Evolutionary conservation across 495 filamentous ascomycete species (phyloP), one percentile per base, ranked within the genome.

Genomic region (Penicillium manginii): DNA sequence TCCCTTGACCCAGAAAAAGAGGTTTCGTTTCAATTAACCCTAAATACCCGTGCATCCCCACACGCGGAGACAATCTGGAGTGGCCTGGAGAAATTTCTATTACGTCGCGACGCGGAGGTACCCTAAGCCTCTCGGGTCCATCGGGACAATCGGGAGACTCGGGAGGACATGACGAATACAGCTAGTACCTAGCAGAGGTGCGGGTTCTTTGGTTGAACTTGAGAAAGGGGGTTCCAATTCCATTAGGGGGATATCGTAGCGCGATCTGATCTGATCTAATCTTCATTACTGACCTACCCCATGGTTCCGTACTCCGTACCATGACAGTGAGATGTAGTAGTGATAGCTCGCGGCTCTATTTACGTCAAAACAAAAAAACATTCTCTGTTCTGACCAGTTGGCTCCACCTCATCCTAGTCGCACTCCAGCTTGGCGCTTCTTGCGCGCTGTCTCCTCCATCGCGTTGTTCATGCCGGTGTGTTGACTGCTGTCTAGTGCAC

Each of bases 391-490:
- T 37, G 15, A 29, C 26, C 35, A 37, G 7, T n/a, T 14, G 15
- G 12, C 35, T 19, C 40, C 35, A 14, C 35, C 47, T 79, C 69
- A 92, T 39, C 85, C 88, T 73, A 98, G 80, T 57, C 94, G 78
- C 33, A 98, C 93, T 52, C 94, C 94, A 18, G 94, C 93, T 73
- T 93, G 89, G 69, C 88, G 83, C 48, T 89, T 85, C 84, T 92
- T 96, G 78, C 90, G 91, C 10, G 88, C 86, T 55, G 81, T 82
- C 32, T 79, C 78, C 11, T 86, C 89, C 68, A 88, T 86, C 14
- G 90, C 92, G 59, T 83, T 87, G 68, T 85, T 88, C 86, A 96
- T 92, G 26, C 91, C 92, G 23, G 87, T 89, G 58, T 87, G 87
- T 71, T 91, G 87, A 64, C 88, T 91, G 54, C 86, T 89, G 67